phyloP scores from a whole-genome alignment of 805 yeast genomes.

The Metschnikowia vanudenii region DNA sequence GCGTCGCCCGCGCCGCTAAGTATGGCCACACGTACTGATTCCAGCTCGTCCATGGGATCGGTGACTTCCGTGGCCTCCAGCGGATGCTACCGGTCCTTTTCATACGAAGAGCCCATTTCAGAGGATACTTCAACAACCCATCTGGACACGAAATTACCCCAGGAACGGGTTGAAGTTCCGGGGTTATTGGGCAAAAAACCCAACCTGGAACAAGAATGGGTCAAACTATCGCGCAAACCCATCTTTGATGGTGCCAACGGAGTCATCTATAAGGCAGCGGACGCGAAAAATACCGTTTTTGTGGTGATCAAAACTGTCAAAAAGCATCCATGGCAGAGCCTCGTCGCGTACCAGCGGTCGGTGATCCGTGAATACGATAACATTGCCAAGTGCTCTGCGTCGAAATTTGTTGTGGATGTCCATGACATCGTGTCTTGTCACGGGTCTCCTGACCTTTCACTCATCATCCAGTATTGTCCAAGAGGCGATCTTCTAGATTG shows the following conservation, averaged over 20 bases:
- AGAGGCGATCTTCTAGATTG: slow-evolving; percentile 49
- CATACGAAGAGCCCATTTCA: not conserved
- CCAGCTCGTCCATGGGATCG: slow-evolving; percentile 4
- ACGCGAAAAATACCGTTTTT: slow-evolving; percentile 17
- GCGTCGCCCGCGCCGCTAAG: slow-evolving; percentile 2
- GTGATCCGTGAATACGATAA: slow-evolving; percentile 34
- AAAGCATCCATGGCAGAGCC: slow-evolving; percentile 13
- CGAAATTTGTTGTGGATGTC: slow-evolving; percentile 30
- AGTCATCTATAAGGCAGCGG: slow-evolving; percentile 32
- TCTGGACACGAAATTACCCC: too few species aligned
- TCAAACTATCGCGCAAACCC: slow-evolving; percentile 28
- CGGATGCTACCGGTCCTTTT: slow-evolving; percentile 2
- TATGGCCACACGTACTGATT: slow-evolving; percentile 2
- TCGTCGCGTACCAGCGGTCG: slow-evolving; percentile 18
- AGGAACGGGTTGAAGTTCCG: too few species aligned
- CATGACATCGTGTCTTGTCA: slow-evolving; percentile 25
- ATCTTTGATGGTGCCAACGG: slow-evolving; percentile 46
- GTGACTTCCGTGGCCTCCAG: slow-evolving; percentile 1
- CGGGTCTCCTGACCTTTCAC: slow-evolving; percentile 26
- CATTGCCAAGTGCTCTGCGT: slow-evolving; percentile 25
- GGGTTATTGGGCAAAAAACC: not conserved
- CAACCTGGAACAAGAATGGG: slow-evolving; percentile 17
- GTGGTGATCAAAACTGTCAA: slow-evolving; percentile 36
- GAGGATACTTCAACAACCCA: not conserved
- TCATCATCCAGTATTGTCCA: slow-evolving; percentile 43